Base-by-base conservation (phyloP, 148 eudicot species). In the Oxyria digyna region DNA sequence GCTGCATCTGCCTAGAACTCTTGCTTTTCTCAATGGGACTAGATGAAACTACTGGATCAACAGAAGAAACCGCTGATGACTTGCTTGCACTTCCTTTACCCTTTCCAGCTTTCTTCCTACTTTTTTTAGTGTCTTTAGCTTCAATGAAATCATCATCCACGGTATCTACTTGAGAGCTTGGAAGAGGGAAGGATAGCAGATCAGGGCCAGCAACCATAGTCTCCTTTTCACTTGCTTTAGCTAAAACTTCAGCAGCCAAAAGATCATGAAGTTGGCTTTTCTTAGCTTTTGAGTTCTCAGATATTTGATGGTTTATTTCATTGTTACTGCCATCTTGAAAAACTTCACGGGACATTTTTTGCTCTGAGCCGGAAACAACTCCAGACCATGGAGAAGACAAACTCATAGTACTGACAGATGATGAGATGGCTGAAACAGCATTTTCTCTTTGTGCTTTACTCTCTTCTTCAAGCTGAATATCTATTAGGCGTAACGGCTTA, bases 381-480 rank as follows among this genome's bases (percentile, higher is more conserved):
- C 92, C 97, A 73, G 84, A 83, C 99, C 96, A 91, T 41, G 96
- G 91, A 75, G 81, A 71, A 10, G 96, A 74, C 15, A 74, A 45
- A 74, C 65, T 78, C 64, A 71, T 41, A 48, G 97, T 81, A 57
- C 77, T 75, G 45, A 81, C 72, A 35, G 97, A 75, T 15, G 82
- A 71, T 35, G 89, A 65, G 52, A 77, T 76, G 18, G 80, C 81
- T 50, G 85, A 69, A 74, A 62, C 75, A 11, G 79, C 76, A 59
- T 40, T 55, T 70, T 84, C 89, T 72, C 71, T 69, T 18, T 83
- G 85, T 17, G 79, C 88, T 73, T 78, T 88, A 59, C 70, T 77
- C 73, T 91, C 91, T 76, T 95, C 97, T 77, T 95, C 99, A 76
- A 87, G 85, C 52, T 95, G 99, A 80, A 91, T 95, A 79, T 95